Percentiles rank a stretch among this genome's conserved stretches.
phyloP scores from a whole-genome alignment of 345 rosid species.

The Eucalyptus regnans region DNA sequence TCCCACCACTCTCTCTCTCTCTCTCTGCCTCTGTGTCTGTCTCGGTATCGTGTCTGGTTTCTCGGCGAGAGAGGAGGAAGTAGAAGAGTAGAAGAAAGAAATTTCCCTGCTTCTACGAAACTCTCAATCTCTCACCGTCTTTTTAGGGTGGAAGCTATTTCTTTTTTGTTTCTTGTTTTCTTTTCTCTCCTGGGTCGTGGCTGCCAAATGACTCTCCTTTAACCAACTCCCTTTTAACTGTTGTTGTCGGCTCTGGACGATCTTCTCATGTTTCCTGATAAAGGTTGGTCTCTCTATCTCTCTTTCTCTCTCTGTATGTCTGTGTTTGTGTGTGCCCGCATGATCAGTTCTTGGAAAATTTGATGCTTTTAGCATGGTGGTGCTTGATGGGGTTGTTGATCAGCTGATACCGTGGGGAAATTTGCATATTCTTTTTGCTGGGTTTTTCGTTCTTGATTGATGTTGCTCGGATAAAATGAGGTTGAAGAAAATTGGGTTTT shows the following conservation, averaged over 20 bases:
- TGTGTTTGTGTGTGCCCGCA: not conserved
- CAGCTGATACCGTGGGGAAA: not conserved
- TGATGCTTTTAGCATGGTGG: not conserved
- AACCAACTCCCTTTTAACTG: not conserved
- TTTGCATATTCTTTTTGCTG: not conserved
- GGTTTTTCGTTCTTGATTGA: not conserved
- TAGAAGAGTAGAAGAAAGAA: slow-evolving; percentile 79
- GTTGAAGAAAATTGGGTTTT: not conserved
- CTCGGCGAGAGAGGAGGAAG: slow-evolving; percentile 77
- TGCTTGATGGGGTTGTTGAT: not conserved
- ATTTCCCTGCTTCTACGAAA: slow-evolving; percentile 75
- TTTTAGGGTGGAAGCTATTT: not conserved
- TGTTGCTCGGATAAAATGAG: not conserved
- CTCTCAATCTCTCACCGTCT: slow-evolving; percentile 20
- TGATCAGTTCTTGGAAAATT: not conserved
- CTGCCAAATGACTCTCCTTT: not conserved
- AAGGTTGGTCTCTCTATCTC: not conserved
- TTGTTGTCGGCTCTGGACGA: not conserved
- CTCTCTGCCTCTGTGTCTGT: not conserved
- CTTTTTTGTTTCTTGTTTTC: not conserved
- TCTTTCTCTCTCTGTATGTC: not conserved
- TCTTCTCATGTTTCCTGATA: not conserved
- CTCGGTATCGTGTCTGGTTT: slow-evolving; percentile 17
- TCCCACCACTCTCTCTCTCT: not conserved
- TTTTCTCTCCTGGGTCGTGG: not conserved